A percentile compares a stretch with the other conserved stretches of the same genome.
Evolutionary conservation across 148 eudicot genomes (phyloP).

Genomic region (Chenopodium suecicum): DNA sequence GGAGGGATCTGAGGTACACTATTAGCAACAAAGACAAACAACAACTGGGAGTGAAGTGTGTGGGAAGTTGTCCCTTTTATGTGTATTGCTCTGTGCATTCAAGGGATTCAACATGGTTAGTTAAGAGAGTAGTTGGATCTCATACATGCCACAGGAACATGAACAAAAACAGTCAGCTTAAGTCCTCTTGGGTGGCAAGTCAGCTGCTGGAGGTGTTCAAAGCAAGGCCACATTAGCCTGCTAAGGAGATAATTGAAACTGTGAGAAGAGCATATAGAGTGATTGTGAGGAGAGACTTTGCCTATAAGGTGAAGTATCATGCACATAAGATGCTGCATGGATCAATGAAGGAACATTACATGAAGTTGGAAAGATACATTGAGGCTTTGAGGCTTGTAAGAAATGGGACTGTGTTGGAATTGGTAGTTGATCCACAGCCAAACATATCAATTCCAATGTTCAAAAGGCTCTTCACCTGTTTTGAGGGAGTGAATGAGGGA

Average conservation of each 20-base stretch:
- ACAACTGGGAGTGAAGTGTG: too few relatives aligned
- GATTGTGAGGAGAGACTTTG: background rate
- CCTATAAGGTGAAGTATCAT: background rate
- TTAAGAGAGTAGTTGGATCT: too few relatives aligned
- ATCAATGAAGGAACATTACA: too few relatives aligned
- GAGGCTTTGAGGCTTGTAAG: background rate
- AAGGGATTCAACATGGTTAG: too few relatives aligned
- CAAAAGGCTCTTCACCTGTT: background rate
- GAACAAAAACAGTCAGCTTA: background rate
- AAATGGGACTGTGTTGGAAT: background rate
- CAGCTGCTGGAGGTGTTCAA: background rate
- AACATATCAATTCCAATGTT: background rate
- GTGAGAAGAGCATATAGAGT: background rate
- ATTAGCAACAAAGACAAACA: too few relatives aligned
- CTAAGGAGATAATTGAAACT: background rate
- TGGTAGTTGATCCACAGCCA: background rate
- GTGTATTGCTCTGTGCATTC: too few relatives aligned
- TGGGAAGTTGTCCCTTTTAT: too few relatives aligned
- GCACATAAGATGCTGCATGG: background rate
- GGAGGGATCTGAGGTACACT: too few relatives aligned
- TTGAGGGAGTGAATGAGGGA: background rate
- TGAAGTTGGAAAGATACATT: background rate
- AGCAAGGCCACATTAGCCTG: background rate
- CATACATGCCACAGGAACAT: background rate
- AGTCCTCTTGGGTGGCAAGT: background rate